Evolutionary conservation across 352 stramenopile genomes (phyloP), one percentile per base, ranked within the genome.

Genomic region (Phytopythium mirpurense): DNA sequence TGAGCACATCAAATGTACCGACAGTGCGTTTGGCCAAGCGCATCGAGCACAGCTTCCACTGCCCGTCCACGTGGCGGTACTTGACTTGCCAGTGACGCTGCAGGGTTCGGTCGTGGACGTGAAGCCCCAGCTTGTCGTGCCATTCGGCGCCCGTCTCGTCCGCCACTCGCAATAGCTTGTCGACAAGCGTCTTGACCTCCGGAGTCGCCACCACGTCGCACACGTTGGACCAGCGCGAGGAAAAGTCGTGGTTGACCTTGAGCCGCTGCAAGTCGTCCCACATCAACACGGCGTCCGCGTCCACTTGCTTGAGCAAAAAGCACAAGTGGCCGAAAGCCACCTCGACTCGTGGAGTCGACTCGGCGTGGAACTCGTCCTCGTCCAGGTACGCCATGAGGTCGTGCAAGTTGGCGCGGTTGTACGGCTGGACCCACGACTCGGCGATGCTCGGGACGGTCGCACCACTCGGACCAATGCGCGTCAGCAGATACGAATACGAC

Each of bases 181-280:
- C 61, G 43, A 73, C 54, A 27, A 76, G 40, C 37, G 29, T 51
- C 16, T 35, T 54, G 3, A 69, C 63, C 31, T 47, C 44, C 11
- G 63, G 57, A 0, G 50, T 66, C 5, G 45, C 52, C 19, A 19
- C 16, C 1, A 42, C 31, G 26, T 42, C 32, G 32, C 56, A 73
- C 21, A 54, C 60, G 49, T 79, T 79, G 7, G 69, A 69, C 66
- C 69, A 76, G 19, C 66, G 56, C 16, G 55, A 68, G 24, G 34
- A 32, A 32, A 70, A 79, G 34, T 76, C 60, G 1, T 65, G 19
- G 3, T 52, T 43, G 7, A 45, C 59, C 18, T 52, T 43, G 6
- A 74, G 50, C 12, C 67, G 60, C 46, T 76, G 63, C 11, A 79
- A 44, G 34, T 72, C 56, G 1, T 57, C 36, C 69, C 67, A 79